Conservation (phyloP, 371 early-diverging fungal species). For the Synchytrium microbalum region DNA sequence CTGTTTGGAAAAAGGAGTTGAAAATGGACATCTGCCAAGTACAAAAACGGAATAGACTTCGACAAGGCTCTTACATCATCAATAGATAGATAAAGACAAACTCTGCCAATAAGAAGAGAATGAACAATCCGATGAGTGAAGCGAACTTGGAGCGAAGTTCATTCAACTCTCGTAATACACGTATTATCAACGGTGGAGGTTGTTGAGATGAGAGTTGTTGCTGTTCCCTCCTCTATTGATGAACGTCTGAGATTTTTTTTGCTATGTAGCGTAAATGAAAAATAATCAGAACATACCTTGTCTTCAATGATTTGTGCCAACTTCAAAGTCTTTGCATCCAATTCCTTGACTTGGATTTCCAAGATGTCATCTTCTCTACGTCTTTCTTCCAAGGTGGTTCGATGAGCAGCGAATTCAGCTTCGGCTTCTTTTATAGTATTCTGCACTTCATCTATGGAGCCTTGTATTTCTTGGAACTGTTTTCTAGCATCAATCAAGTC, state of each 20-base stretch:
- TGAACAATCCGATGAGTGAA: neutral
- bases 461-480: neutral
- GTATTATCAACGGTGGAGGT: neutral
- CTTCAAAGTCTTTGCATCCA: neutral
- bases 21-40: too few species aligned
- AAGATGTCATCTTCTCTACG: neutral
- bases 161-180: neutral
- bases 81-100: neutral
- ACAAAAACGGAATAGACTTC: too few species aligned
- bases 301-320: neutral
- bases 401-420: neutral
- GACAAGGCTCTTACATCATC: neutral
- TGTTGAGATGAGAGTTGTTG: neutral
- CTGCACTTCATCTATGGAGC: neutral
- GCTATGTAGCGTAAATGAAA: too few species aligned
- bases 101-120: neutral
- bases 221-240: neutral
- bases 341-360: neutral
- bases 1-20: too few species aligned
- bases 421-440: neutral
- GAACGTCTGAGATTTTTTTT: too few species aligned
- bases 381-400: neutral
- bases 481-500: neutral
- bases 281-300: neutral
- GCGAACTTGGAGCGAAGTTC: neutral